Evolutionary conservation across 1,284 basidiomycete species (phyloP), one percentile per base, ranked within the genome.

Genomic region (Microbotryum saponariae): DNA sequence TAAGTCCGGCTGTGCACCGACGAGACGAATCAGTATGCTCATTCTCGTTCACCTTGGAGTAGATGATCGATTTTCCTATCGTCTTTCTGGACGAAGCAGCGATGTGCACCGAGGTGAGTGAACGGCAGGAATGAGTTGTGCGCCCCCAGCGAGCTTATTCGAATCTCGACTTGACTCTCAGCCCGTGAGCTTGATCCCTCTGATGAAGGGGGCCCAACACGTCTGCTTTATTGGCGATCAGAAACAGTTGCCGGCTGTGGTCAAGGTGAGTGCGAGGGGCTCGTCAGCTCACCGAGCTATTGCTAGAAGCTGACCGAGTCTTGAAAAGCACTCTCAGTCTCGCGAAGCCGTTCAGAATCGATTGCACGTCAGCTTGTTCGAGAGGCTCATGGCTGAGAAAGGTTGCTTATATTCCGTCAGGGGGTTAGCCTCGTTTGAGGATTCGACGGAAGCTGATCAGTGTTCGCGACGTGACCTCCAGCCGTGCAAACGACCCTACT

Each of bases 81-180:
- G 91, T 97, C 8, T 92, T 96, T 72, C 77, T 97, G 31, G 92
- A 97, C 74, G 93, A 97, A 76, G 92, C 91, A 2, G 89, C 88
- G 10, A 96, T 94, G 90, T 91, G 89, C 14, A 94, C 91, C 2
- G 92, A 97, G 76, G 64, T 66, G 9, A 23, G 62, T 14, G 2
- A 2, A 20, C 23, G 14, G 9, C 9, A 31, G 31, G 4, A 16
- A 21, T 8, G 6, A 18, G 7, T 16, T 16, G 1, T 4, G 5
- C 16, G 42, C 21, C 6, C 4, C 42, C 1, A 14, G 25, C 27
- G 23, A 23, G n/a, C 29, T 25, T 4, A n/a, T 51, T 33, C 14
- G 33, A n/a, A 8, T 3, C 3, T 5, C 0, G 16, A 9, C 3
- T 20, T 25, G 31, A 31, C 6, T 8, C 31, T 25, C 48, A 68